Evolutionary conservation across 441 rosid species (phyloP), one percentile per base, ranked within the genome.

Genomic region (Syzygium malaccense): DNA sequence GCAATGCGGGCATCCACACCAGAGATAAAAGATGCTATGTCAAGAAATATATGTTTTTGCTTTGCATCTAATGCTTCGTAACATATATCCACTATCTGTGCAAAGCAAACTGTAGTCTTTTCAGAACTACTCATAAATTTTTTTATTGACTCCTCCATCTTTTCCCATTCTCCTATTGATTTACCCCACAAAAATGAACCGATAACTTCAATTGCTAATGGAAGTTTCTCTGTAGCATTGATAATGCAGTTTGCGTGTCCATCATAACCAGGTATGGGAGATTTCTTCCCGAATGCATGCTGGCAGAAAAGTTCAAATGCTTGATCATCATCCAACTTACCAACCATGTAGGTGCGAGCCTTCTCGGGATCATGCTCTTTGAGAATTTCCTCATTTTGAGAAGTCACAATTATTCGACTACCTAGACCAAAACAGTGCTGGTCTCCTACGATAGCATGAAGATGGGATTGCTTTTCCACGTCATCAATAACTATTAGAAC

Each of bases 101-200:
- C 4, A 66, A 18, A 6, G 78, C 78, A 25, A 18, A 66, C 45
- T 4, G 4, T 2, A 18, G 45, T 18, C 78, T 66, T 66, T 66
- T 8, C 26, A 18, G 45, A 66, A 8, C 25, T 66, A 45, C 0
- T 32, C 20, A 2, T 3, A 3, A 0, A 1, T 8, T 0, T 0
- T 32, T 32, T 66, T 13, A 32, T 66, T 32, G 23, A 32, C 45
- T 66, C 2, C 45, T 32, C 78, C 45, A 32, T 66, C 78, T 8
- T 66, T 66, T 8, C 1, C 78, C 78, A 66, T 66, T 66, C 25
- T 9, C 8, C 14, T 8, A 66, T 18, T 66, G 78, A 66, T 66
- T 32, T 66, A 8, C 78, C 78, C 45, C 13, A 1, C 45, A 66
- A 66, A 32, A 66, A 66, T 18, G 78, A 66, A 4, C 78, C 25